Percentiles rank a stretch among this genome's conserved stretches.
phyloP scores from a whole-genome alignment of 208 protist species.

The Zelonia costaricensis region DNA sequence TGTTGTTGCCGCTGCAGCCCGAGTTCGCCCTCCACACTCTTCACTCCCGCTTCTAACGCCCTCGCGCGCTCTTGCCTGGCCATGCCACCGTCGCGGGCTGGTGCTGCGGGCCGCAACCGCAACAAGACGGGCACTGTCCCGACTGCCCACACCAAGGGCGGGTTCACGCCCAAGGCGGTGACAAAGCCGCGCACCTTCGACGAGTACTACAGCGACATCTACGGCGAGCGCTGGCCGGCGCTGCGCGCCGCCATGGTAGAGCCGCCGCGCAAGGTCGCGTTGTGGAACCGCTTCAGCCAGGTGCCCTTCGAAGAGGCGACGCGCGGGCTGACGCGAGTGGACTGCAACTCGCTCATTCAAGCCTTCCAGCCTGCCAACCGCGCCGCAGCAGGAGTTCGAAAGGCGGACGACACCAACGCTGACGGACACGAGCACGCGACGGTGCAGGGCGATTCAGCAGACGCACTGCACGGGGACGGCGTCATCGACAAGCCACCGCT shows the following conservation, averaged over 20 bases:
- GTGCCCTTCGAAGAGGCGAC: slow-evolving; percentile 66
- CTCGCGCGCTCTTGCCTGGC: background rate
- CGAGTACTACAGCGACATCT: slow-evolving; percentile 64
- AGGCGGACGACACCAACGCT: background rate
- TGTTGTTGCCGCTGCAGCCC: no score
- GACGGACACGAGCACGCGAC: background rate
- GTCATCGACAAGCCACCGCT: slow-evolving; percentile 42
- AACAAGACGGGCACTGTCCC: slow-evolving; percentile 7
- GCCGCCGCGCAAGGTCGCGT: slow-evolving; percentile 50
- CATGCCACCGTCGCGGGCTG: slow-evolving; percentile 8
- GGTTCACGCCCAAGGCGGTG: slow-evolving; percentile 1
- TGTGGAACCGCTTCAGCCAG: slow-evolving; percentile 85
- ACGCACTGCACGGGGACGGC: background rate
- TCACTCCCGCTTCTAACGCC: no score
- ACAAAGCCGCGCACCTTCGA: slow-evolving; percentile 44
- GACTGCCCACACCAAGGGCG: slow-evolving; percentile 8
- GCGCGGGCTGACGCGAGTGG: slow-evolving; percentile 52
- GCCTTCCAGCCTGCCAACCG: slow-evolving; percentile 26
- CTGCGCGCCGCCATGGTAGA: slow-evolving; percentile 52
- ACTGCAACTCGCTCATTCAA: slow-evolving; percentile 43
- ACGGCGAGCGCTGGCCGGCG: slow-evolving; percentile 73
- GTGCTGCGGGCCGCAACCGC: slow-evolving; percentile 4
- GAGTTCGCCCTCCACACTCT: no score
- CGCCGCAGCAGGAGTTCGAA: background rate
- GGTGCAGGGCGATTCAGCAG: background rate